These are phyloP conservation scores for Clavispora vitiphila DNA, from an alignment of 805 yeast species.

Conservation along the genomic window DNA sequence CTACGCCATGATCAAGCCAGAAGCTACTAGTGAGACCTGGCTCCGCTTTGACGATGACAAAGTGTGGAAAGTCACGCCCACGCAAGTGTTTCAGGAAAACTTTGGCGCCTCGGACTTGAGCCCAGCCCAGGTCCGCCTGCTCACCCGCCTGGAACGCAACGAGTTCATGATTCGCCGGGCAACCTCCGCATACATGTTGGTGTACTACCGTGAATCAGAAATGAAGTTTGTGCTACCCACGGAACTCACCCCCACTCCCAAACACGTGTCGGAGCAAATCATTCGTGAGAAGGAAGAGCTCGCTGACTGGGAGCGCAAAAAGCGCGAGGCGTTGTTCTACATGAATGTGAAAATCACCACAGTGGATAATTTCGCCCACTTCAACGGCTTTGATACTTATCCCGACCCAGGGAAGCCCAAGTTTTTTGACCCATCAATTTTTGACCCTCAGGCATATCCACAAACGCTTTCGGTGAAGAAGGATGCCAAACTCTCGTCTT, in stretches of 20 bases:
- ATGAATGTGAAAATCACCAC: slow-evolving; percentile 53
- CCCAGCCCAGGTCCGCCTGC: slow-evolving; percentile 41
- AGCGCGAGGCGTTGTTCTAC: slow-evolving; percentile 53
- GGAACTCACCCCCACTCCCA: slow-evolving; percentile 45
- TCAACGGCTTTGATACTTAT: slow-evolving; percentile 72
- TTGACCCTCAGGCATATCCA: slow-evolving; percentile 46
- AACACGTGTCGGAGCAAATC: slow-evolving; percentile 62
- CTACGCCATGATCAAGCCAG: slow-evolving; percentile 88
- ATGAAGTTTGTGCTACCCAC: slow-evolving; percentile 56
- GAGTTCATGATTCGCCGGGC: slow-evolving; percentile 67
- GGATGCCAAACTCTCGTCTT: slow-evolving; percentile 46
- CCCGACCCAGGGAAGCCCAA: slow-evolving; percentile 49
- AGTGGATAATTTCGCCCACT: slow-evolving; percentile 47
- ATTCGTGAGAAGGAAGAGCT: slow-evolving; percentile 57
- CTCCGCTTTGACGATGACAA: slow-evolving; percentile 91
- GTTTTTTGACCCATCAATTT: slow-evolving; percentile 47
- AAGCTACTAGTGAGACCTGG: slow-evolving; percentile 61
- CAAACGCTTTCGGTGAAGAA: slow-evolving; percentile 48
- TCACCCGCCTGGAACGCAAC: slow-evolving; percentile 58
- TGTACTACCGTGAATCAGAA: slow-evolving; percentile 69
- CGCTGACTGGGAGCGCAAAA: slow-evolving; percentile 50
- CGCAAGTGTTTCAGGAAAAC: slow-evolving; percentile 87
- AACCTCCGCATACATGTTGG: slow-evolving; percentile 96
- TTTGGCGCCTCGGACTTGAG: slow-evolving; percentile 72
- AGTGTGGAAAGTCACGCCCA: slow-evolving; percentile 80